Base-by-base conservation (phyloP, 371 early-diverging fungal species). In the Saksenaea oblongispora region DNA sequence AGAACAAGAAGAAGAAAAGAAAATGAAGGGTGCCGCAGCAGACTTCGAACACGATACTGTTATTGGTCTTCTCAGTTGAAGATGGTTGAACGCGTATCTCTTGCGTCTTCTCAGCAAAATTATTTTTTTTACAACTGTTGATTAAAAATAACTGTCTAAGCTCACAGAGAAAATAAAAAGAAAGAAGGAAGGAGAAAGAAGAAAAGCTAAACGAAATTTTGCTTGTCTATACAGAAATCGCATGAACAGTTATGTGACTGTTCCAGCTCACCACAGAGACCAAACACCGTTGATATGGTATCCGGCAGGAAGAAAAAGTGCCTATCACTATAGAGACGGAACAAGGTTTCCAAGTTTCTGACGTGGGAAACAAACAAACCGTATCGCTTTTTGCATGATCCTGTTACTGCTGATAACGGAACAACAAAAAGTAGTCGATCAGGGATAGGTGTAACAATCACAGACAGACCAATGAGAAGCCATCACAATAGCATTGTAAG, bases 311-410 rank as follows among this genome's bases (percentile, higher is more conserved):
- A 17, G 5, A 22, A 17, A 22, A n/a, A 22, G 22, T 11, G 11
- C 18, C 31, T 31, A 31, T 31, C 31, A 22, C 24, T 10, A 47
- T 10, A 10, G 17, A 5, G 18, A 22, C 24, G 51, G 22, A 47
- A 47, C 10, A 22, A 22, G 51, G 22, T 47, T 18, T 47, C 11
- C 10, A 7, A 17, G 18, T 10, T 47, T 17, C 51, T 47, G 51
- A 22, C 10, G 24, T 47, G n/a, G 22, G 51, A 47, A 10, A 22
- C 22, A 47, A 47, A 47, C 51, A 47, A 47, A 26, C 18, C 18
- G 24, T 47, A 22, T 47, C 51, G 22, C 51, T 47, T 47, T 41
- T 47, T 47, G 51, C 51, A 47, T 47, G 51, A 47, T 47, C 51
- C 27, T 9, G 22, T 47, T 47, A 47, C 51, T 47, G 51, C 10